Evolutionary conservation across 2,329 filamentous ascomycete genomes (phyloP), one percentile per base, ranked within the genome.

Genomic region (Cladorrhinum sp.): DNA sequence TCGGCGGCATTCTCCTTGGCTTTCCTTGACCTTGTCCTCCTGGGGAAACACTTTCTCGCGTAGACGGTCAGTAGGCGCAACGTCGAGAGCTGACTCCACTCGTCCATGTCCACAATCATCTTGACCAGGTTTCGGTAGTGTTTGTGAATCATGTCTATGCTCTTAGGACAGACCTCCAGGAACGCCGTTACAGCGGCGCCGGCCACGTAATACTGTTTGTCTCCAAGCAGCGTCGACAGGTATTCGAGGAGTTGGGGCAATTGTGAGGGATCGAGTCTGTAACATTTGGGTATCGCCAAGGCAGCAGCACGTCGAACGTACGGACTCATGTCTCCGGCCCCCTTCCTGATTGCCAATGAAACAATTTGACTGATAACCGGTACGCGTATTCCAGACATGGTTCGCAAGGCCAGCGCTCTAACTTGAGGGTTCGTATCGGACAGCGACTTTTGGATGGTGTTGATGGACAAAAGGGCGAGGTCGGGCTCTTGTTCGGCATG

Each of bases 361-460:
- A 99, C 93, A 65, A 99, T 98, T 77, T 98, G 95, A 69, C 91
- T 96, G 75, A 99, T 99, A 55, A 97, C 93, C 0, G 95, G 93
- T 1, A 99, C 93, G n/a, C 90, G 85, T 65, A 99, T 98, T 12
- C 92, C 92, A 0, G 93, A 96, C 93, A 99, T 99, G 66, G 95
- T 96, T 65, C 93, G 91, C 64, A 99, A 81, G 0, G 95, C 95
- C 70, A 99, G 88, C 22, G 93, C 92, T 66, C 95, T 88, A 20
- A 97, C 87, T 71, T 96, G 90, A 1, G 95, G 91, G 73, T 93
- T 97, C 60, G 88, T 82, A 75, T 99, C 95, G 23, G 92, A 96
- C 61, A 99, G 85, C 9, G 93, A 96, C 76, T 97, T 98, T 73
- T 99, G 95, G 68, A 99, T 98, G 6, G 95, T 96, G 77, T 99